Evolutionary conservation across 352 stramenopile genomes (phyloP), one percentile per base, ranked within the genome.

Genomic region (Aphanomyces stellatus): DNA sequence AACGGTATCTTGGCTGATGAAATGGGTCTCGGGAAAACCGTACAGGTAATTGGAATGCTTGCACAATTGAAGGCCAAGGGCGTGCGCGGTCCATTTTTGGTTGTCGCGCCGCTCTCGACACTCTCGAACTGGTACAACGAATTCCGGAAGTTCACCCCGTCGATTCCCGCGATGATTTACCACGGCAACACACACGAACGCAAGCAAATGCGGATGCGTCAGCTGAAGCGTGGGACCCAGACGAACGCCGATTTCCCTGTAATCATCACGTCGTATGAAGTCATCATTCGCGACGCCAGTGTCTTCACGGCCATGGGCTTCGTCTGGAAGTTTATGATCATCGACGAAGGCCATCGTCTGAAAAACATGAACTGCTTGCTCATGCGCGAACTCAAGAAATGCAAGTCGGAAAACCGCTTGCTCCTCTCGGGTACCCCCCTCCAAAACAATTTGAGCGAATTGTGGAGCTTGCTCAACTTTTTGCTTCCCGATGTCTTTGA

Each of bases 401-500:
- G 96, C 61, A 78, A 82, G 5, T 93, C 94, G 19, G 87, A 96
- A 71, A 98, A 98, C 73, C 82, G 95, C 24, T 74, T 99, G 42
- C 76, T 99, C 30, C 74, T 99, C 37, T 97, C 88, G 27, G 96
- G 96, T 51, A 99, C 96, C 49, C 96, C 96, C 19, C 92, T 99
- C 31, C 96, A 99, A 79, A 99, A 99, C 72, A 98, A 98, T 70
- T 79, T 99, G 43, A 91, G 85, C 22, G 97, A 99, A 77, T 81
- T 99, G 4, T 99, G 96, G 96, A 88, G 93, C n/a, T 75, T 99
- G 61, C 82, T 99, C 33, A 99, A 99, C 73, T 98, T 98, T 76
- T 96, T 99, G 35, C 73, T 99, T 33, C 96, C 96, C 0, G 80
- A 96, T 46, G 96, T 99, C 51, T 99, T 99, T 74, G 96, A 98